Percentiles rank a stretch among this genome's conserved stretches.
Conservation (phyloP, 192 early-diverging fungal genomes). For the Entophlyctis luteolus region DNA sequence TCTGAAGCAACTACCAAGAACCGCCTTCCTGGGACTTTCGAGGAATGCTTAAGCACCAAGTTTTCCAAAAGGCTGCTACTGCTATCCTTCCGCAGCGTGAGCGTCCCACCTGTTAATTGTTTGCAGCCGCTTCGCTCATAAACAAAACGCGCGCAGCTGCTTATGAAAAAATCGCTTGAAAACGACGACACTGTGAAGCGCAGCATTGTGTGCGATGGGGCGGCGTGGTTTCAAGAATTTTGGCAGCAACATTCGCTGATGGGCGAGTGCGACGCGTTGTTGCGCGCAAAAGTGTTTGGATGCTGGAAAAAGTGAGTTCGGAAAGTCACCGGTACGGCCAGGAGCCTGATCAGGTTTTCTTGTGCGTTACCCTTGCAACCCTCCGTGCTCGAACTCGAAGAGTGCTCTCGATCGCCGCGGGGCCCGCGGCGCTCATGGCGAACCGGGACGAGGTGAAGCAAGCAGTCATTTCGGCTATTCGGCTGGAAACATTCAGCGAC, state of each 20-base stretch:
- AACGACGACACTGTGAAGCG: neutral
- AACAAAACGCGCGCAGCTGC: neutral
- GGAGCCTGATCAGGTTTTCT: neutral
- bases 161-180: conserved; percentile 14
- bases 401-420: neutral
- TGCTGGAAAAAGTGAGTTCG: conserved; percentile 10
- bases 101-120: too few species aligned
- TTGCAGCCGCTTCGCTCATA: too few species aligned
- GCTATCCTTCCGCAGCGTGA: conserved; percentile 16
- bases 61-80: conserved; percentile 10
- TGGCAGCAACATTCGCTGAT: conserved; percentile 7
- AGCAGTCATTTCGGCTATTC: neutral
- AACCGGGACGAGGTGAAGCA: conserved; percentile 20
- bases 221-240: conserved; percentile 9
- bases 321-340: too few species aligned
- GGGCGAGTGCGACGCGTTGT: neutral
- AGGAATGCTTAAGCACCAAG: neutral
- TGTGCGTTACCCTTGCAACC: neutral
- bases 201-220: neutral
- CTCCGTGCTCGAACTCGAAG: neutral
- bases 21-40: neutral
- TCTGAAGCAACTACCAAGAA: too few species aligned
- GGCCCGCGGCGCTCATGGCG: conserved; percentile 6
- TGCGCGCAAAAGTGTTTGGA: conserved; percentile 15
- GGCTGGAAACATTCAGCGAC: conserved; percentile 9